These are phyloP conservation scores for Centrapalus pauciflorus DNA, from an alignment of 129 eudicot species.

Conservation along the genomic window DNA sequence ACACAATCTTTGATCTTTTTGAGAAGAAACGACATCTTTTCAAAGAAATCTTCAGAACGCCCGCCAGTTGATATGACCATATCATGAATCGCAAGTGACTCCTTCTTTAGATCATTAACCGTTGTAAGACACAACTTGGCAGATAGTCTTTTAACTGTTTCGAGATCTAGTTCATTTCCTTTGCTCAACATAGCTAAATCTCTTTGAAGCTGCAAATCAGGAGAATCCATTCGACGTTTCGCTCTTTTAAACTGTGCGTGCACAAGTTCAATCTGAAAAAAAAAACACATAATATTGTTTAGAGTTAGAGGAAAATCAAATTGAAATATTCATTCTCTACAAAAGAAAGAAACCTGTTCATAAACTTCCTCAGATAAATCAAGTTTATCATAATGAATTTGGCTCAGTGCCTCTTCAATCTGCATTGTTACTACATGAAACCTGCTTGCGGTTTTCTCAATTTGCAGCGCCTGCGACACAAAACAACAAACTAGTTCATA, in stretches of 20 bases:
- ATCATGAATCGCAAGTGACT: slow-evolving; percentile 70
- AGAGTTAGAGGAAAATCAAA: neutral
- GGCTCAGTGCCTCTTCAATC: slow-evolving; percentile 76
- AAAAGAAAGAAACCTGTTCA: slow-evolving; percentile 60
- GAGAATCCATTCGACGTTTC: slow-evolving; percentile 62
- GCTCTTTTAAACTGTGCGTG: slow-evolving; percentile 88
- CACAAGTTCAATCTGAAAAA: slow-evolving; percentile 70
- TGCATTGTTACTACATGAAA: slow-evolving; percentile 61
- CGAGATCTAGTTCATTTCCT: slow-evolving; percentile 53
- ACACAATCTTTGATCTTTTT: slow-evolving; percentile 65
- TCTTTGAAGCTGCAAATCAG: slow-evolving; percentile 58
- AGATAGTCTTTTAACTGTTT: slow-evolving; percentile 62
- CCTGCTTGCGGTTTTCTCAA: slow-evolving; percentile 50
- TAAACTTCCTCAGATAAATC: slow-evolving; percentile 75
- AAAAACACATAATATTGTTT: neutral
- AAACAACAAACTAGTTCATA: neutral
- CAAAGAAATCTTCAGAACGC: slow-evolving; percentile 60
- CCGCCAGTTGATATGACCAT: slow-evolving; percentile 59
- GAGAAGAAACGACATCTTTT: slow-evolving; percentile 62
- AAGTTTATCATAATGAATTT: slow-evolving; percentile 60
- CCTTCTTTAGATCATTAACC: slow-evolving; percentile 66
- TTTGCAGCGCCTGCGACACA: slow-evolving; percentile 72
- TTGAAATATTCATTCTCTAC: neutral
- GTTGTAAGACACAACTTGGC: slow-evolving; percentile 68
- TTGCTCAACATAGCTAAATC: slow-evolving; percentile 54